These are phyloP conservation scores for Abrus pulchellus DNA, from an alignment of 306 rosid species.

Conservation along the genomic window DNA sequence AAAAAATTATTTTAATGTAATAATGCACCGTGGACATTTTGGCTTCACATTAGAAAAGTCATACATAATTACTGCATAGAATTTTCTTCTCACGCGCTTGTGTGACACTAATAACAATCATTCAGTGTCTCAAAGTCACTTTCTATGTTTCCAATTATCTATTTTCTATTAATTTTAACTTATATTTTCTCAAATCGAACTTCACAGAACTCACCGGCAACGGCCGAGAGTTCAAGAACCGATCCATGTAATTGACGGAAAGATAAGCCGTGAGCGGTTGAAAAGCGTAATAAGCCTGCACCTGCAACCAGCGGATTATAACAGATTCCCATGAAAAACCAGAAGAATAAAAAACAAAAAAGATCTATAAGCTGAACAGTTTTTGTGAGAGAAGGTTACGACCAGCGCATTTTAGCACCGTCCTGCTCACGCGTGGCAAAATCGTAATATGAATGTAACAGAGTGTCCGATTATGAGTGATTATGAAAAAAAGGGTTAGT, in stretches of 20 bases:
- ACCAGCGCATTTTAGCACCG: conserved; percentile 37
- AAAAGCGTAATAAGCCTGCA: conserved; percentile 73
- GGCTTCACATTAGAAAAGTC: conserved; percentile 58
- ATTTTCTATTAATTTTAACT: not conserved
- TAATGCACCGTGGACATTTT: conserved; percentile 15
- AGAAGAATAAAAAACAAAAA: not conserved
- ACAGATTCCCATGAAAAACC: not conserved
- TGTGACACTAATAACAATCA: not conserved
- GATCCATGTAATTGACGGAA: conserved; percentile 94
- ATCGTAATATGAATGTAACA: conserved; percentile 49
- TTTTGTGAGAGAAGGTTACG: conserved; percentile 31
- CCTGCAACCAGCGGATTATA: conserved; percentile 60
- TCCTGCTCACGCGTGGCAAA: conserved; percentile 44
- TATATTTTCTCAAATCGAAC: conserved; percentile 25
- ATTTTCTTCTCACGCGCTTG: conserved; percentile 29
- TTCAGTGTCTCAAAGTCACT: conserved; percentile 7
- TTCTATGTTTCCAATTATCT: not conserved
- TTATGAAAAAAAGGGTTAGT: not conserved
- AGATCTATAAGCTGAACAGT: conserved; percentile 44
- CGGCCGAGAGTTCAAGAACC: conserved; percentile 76
- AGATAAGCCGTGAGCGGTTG: conserved; percentile 97
- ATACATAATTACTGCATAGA: conserved; percentile 53
- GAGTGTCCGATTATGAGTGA: conserved; percentile 24
- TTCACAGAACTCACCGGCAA: conserved; percentile 77
- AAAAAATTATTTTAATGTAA: not conserved